Conservation (phyloP, 192 early-diverging fungal species). For the Funneliformis geosporum region DNA sequence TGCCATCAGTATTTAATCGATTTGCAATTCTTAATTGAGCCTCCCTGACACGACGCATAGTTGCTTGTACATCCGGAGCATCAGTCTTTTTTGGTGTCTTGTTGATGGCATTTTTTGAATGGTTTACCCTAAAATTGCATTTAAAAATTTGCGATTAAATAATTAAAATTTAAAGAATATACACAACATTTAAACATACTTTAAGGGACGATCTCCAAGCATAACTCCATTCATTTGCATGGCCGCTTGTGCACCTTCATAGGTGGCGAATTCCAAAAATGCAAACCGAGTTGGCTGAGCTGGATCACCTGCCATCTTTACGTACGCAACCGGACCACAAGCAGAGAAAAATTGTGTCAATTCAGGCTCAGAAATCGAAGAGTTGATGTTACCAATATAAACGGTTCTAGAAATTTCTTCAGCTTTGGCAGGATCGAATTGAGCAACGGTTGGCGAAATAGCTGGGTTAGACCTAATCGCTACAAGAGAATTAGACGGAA, state of each 20-base stretch:
- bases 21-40: constrained; percentile 51
- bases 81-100: constrained; percentile 54
- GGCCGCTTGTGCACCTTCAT: constrained; percentile 56
- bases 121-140: constrained; percentile 56
- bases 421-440: constrained; percentile 64
- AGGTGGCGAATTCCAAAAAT: constrained; percentile 76
- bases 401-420: constrained; percentile 78
- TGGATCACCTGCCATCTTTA: constrained; percentile 78
- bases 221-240: constrained; percentile 65
- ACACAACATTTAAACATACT: constrained; percentile 40
- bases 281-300: constrained; percentile 69
- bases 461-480: constrained; percentile 47
- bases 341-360: constrained; percentile 61
- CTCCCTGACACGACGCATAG: constrained; percentile 55
- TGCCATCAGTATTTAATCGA: constrained; percentile 33
- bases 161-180: not conserved
- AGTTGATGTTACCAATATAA: constrained; percentile 73
- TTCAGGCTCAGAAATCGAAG: constrained; percentile 56
- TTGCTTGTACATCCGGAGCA: constrained; percentile 41
- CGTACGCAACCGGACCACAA: constrained; percentile 67
- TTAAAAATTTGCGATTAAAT: not conserved
- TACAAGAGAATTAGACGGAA: constrained; percentile 39
- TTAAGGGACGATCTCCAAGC: constrained; percentile 64
- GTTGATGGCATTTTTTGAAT: constrained; percentile 77
- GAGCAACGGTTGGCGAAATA: constrained; percentile 54